Conservation (phyloP, 352 stramenopile genomes). For the Phytophthora gonapodyides region DNA sequence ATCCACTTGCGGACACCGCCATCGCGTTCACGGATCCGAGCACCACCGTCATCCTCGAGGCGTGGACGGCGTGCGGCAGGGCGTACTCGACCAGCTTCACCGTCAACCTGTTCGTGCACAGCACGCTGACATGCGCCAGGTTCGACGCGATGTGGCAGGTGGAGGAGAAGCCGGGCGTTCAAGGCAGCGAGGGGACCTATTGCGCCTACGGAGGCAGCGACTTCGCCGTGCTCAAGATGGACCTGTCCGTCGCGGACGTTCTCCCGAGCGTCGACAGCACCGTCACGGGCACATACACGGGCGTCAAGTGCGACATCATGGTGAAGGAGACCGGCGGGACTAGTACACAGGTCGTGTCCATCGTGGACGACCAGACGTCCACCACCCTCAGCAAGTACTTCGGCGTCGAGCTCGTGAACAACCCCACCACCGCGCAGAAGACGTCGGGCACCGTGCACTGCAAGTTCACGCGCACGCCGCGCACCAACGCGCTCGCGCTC, state of each 20-base stretch:
- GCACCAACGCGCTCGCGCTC: background rate
- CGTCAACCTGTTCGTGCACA: constrained; percentile 45
- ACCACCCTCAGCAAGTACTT: constrained; percentile 29
- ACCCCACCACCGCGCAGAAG: constrained; percentile 29
- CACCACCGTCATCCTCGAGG: constrained; percentile 50
- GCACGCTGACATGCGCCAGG: constrained; percentile 20
- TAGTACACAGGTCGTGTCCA: constrained; percentile 3
- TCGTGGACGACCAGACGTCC: constrained; percentile 12
- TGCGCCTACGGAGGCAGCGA: constrained; percentile 31
- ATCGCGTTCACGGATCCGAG: constrained; percentile 37
- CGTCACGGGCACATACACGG: constrained; percentile 13
- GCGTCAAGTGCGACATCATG: constrained; percentile 18
- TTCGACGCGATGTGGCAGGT: constrained; percentile 23
- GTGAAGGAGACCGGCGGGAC: constrained; percentile 16
- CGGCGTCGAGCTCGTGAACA: constrained; percentile 50
- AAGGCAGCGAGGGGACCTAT: constrained; percentile 9
- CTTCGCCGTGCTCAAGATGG: constrained; percentile 22
- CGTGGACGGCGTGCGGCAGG: constrained; percentile 62
- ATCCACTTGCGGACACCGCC: constrained; percentile 3
- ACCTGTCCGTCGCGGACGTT: constrained; percentile 9
- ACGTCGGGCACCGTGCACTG: constrained; percentile 48
- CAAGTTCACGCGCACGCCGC: constrained; percentile 35
- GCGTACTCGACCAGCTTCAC: constrained; percentile 26
- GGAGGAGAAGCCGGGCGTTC: constrained; percentile 13
- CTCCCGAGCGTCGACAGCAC: constrained; percentile 3